Evolutionary conservation across 306 rosid species (phyloP).

Genomic region (Sophora flavescens): DNA sequence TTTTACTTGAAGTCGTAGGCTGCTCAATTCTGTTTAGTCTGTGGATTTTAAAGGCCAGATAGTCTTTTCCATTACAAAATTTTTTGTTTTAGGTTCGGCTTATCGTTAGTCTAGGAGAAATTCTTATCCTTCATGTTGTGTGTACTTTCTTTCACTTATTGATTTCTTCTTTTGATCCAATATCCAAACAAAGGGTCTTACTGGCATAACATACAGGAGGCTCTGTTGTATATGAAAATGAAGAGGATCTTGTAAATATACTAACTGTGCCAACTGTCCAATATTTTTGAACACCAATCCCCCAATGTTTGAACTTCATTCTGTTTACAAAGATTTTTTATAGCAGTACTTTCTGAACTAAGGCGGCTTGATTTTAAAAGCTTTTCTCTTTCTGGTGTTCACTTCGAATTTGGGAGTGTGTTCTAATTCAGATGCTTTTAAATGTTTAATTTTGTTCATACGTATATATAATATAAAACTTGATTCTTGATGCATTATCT

Average conservation of each 20-base stretch:
- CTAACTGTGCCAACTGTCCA: background rate
- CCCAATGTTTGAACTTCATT: background rate
- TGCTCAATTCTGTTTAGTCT: background rate
- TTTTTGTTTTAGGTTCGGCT: background rate
- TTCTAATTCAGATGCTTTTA: background rate
- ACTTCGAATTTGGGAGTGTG: background rate
- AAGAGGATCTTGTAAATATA: constrained; percentile 4
- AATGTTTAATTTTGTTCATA: constrained; percentile 11
- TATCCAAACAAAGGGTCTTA: background rate
- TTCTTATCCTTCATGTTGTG: background rate
- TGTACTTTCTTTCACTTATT: background rate
- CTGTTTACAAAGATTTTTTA: background rate
- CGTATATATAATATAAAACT: background rate
- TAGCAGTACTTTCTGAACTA: background rate
- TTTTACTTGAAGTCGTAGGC: background rate
- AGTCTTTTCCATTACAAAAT: background rate
- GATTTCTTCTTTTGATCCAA: background rate
- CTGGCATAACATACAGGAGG: background rate
- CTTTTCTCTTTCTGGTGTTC: background rate
- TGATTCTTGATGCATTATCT: constrained; percentile 8
- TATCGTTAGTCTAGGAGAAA: background rate
- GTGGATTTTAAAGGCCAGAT: background rate
- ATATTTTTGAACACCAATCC: background rate
- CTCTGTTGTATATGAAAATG: background rate
- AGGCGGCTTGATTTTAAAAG: background rate